phyloP scores from a whole-genome alignment of 2,329 filamentous ascomycete species.

The Microdochium nivale region DNA sequence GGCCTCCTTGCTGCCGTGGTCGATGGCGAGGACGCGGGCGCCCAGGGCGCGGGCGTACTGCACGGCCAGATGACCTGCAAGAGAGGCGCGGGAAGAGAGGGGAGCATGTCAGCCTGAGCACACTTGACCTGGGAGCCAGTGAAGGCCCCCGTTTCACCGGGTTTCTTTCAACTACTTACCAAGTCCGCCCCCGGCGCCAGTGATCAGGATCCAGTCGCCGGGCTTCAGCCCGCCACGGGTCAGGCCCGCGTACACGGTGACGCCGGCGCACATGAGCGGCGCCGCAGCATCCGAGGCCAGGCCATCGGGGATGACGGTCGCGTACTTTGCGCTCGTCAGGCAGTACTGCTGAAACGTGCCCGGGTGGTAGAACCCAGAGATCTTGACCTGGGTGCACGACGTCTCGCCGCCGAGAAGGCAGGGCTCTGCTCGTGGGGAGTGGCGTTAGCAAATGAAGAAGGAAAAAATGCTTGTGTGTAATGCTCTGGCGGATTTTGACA shows the following conservation, averaged over 20 bases:
- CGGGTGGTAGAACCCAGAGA: conserved; percentile 16
- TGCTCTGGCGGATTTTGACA: neutral
- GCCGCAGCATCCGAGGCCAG: conserved; percentile 24
- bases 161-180: no score
- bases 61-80: conserved; percentile 17
- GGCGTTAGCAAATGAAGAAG: no score
- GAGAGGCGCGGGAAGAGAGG: no score
- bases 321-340: conserved; percentile 26
- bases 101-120: no score
- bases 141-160: no score
- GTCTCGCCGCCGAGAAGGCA: conserved; percentile 13
- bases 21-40: conserved; percentile 17
- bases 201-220: conserved; percentile 17
- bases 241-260: conserved; percentile 54
- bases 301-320: conserved; percentile 28
- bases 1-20: conserved; percentile 14
- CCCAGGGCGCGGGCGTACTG: conserved; percentile 20
- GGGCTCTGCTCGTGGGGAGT: no score
- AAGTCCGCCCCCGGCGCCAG: conserved; percentile 21
- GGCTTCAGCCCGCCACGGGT: conserved; percentile 7
- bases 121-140: no score
- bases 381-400: conserved; percentile 9
- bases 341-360: conserved; percentile 16
- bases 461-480: no score
- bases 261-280: conserved; percentile 61